Conservation (phyloP, 805 yeast genomes). For the Ogataea kodamae region DNA sequence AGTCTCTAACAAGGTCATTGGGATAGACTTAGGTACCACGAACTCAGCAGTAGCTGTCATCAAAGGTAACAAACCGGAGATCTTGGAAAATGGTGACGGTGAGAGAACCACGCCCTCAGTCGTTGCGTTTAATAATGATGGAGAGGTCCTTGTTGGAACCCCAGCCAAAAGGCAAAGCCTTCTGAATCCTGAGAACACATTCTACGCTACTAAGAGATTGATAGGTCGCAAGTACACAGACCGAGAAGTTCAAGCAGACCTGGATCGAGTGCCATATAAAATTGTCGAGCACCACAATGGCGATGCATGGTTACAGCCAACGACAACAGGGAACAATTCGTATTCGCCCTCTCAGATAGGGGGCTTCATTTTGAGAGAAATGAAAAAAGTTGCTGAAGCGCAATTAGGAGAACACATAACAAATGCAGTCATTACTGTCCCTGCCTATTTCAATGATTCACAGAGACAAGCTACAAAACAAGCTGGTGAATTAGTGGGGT, state of each 20-base stretch:
- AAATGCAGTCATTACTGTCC: constrained; percentile 89
- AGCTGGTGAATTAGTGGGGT: constrained; percentile 92
- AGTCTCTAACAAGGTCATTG: no score
- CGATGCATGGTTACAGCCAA: constrained; percentile 89
- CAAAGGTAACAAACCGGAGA: constrained; percentile 75
- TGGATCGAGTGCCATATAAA: constrained; percentile 84
- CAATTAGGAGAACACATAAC: constrained; percentile 73
- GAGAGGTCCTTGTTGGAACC: constrained; percentile 88
- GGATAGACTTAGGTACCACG: constrained; percentile 86
- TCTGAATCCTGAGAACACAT: constrained; percentile 89
- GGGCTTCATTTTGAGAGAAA: constrained; percentile 85
- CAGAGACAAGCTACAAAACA: constrained; percentile 91
- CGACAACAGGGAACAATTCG: constrained; percentile 61
- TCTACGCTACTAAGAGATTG: constrained; percentile 91
- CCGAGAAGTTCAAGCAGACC: constrained; percentile 85
- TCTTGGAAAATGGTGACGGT: constrained; percentile 76
- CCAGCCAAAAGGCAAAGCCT: constrained; percentile 97
- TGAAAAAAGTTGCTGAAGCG: constrained; percentile 92
- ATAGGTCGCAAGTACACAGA: constrained; percentile 93
- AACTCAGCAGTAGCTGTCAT: constrained; percentile 85
- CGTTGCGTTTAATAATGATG: constrained; percentile 85
- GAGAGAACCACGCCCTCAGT: constrained; percentile 87
- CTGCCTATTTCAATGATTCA: constrained; percentile 85
- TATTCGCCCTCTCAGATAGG: constrained; percentile 97
- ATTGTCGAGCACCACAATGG: constrained; percentile 88